phyloP scores from a whole-genome alignment of 129 eudicot species.

The Lactuca saligna region DNA sequence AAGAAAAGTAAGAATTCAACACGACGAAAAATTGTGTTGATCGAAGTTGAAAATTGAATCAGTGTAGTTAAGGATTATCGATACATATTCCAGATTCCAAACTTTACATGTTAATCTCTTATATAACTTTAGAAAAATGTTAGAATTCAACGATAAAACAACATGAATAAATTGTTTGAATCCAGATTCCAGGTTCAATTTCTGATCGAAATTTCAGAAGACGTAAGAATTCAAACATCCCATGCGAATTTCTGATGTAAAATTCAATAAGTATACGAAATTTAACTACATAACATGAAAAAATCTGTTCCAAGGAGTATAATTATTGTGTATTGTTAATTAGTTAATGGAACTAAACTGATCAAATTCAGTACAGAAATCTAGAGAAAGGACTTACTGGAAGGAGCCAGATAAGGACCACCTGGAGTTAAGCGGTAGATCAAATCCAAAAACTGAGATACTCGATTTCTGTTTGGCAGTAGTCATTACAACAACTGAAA shows the following conservation, averaged over 20 bases:
- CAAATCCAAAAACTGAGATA: conserved; percentile 59
- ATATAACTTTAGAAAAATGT: not conserved
- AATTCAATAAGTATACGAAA: not conserved
- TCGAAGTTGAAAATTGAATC: not conserved
- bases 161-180: not conserved
- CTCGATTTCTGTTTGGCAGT: conserved; percentile 58
- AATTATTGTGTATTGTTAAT: not conserved
- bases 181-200: not conserved
- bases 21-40: not conserved
- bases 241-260: not conserved
- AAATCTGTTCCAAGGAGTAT: not conserved
- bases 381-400: conserved; percentile 41
- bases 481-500: conserved; percentile 49
- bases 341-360: not conserved
- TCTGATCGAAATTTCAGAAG: not conserved
- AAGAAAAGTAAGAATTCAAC: not conserved
- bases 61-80: not conserved
- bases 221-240: not conserved
- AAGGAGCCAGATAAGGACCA: conserved; percentile 87
- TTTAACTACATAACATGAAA: too few relatives aligned
- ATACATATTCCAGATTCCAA: not conserved
- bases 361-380: not conserved
- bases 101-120: not conserved
- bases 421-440: conserved; percentile 59
- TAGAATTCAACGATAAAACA: not conserved